Evolutionary conservation across 768 basidiomycete species (phyloP).

Genomic region (Lentinula edodes): DNA sequence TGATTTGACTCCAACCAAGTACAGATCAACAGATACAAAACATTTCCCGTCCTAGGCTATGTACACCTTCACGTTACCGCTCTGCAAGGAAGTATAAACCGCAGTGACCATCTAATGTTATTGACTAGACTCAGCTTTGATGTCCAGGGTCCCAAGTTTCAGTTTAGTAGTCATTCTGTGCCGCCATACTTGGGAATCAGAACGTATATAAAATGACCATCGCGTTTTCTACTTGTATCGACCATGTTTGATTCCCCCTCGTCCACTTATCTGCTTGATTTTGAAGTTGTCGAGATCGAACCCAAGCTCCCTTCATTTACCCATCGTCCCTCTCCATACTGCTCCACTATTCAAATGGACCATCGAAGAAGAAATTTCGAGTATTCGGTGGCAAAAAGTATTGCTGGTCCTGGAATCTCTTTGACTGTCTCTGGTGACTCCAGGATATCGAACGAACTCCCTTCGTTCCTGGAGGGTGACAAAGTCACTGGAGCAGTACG

Average conservation of each 20-base stretch:
- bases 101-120: not conserved
- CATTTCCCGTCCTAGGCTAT: not conserved
- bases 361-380: not conserved
- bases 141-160: not conserved
- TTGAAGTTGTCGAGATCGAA: not conserved
- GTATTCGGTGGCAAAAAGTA: not conserved
- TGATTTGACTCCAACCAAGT: not conserved
- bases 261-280: not conserved
- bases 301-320: slow-evolving; percentile 1
- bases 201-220: not conserved
- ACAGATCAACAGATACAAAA: not conserved
- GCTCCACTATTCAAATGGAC: not conserved
- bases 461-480: slow-evolving; percentile 5
- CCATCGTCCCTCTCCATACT: not conserved
- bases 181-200: not conserved
- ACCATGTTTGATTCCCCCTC: not conserved
- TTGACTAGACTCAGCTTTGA: not conserved
- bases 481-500: not conserved
- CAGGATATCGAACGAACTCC: slow-evolving; percentile 1
- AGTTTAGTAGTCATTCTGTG: not conserved
- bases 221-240: not conserved
- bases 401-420: not conserved
- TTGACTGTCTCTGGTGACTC: slow-evolving; percentile 2
- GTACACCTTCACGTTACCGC: not conserved
- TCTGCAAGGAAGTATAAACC: not conserved